Conservation (phyloP, 2,329 filamentous ascomycete genomes). For the Claviceps arundinis region DNA sequence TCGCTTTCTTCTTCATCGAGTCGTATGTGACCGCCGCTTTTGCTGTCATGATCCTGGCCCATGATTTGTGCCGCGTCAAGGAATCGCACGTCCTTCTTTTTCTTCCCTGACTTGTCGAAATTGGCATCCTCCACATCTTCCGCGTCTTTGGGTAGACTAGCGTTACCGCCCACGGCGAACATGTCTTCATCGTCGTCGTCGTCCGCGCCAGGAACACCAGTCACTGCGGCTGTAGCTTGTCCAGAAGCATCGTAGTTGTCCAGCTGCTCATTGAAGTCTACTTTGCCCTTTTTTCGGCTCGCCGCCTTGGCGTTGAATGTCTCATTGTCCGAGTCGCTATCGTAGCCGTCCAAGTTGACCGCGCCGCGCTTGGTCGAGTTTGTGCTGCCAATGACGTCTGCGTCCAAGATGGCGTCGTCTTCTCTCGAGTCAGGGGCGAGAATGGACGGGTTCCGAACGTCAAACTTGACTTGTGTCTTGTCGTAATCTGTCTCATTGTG, state of each 20-base stretch:
- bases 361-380: slow-evolving; percentile 78
- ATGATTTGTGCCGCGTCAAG: slow-evolving; percentile 52
- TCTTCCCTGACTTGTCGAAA: slow-evolving; percentile 34
- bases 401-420: slow-evolving; percentile 62
- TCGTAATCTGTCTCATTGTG: slow-evolving; percentile 41
- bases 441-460: slow-evolving; percentile 85
- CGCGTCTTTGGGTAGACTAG: slow-evolving; percentile 21
- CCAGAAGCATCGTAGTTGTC: slow-evolving; percentile 39
- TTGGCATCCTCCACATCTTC: slow-evolving; percentile 24
- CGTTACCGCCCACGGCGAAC: slow-evolving; percentile 60
- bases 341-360: slow-evolving; percentile 93
- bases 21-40: slow-evolving; percentile 58
- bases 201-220: slow-evolving; percentile 16
- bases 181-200: slow-evolving; percentile 65
- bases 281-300: slow-evolving; percentile 37
- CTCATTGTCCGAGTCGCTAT: slow-evolving; percentile 86
- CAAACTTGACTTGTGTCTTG: slow-evolving; percentile 77
- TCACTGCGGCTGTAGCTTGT: slow-evolving; percentile 23
- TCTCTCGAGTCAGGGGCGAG: slow-evolving; percentile 71
- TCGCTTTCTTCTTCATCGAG: slow-evolving; percentile 43
- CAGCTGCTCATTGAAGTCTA: slow-evolving; percentile 37
- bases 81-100: slow-evolving; percentile 49
- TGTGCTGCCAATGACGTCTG: slow-evolving; percentile 79
- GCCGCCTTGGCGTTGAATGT: slow-evolving; percentile 68
- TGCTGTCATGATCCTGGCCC: slow-evolving; percentile 64